A percentile compares a stretch with the other conserved stretches of the same genome.
phyloP scores from a whole-genome alignment of 129 eudicot genomes.

The Tagetes erecta region DNA sequence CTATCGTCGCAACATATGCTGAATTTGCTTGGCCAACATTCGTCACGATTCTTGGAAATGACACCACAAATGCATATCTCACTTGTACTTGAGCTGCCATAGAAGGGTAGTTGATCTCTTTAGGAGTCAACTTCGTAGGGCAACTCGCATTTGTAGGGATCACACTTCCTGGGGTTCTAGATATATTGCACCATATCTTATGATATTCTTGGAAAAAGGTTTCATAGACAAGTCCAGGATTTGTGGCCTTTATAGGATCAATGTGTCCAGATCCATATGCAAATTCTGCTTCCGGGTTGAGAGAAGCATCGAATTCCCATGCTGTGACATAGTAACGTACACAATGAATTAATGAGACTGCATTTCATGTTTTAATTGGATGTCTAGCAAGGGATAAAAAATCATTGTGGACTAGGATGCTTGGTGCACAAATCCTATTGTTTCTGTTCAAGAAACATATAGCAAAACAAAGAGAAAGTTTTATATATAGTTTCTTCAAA shows the following conservation, averaged over 20 bases:
- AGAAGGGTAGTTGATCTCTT: slow-evolving; percentile 19
- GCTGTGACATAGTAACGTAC: not conserved
- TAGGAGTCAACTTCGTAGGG: not conserved
- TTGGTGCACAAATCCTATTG: too few relatives aligned
- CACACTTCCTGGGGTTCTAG: not conserved
- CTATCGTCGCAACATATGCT: slow-evolving; percentile 31
- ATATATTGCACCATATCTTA: slow-evolving; percentile 12
- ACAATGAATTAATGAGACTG: not conserved
- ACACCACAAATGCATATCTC: too few relatives aligned
- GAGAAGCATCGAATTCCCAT: slow-evolving; percentile 3
- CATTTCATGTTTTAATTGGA: not conserved
- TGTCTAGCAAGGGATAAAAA: too few relatives aligned
- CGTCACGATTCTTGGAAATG: slow-evolving; percentile 26
- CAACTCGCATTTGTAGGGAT: not conserved
- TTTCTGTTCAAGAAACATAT: too few relatives aligned
- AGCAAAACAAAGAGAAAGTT: not conserved
- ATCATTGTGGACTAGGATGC: too few relatives aligned
- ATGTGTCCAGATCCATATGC: slow-evolving; percentile 25
- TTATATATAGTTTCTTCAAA: not conserved
- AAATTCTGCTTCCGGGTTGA: slow-evolving; percentile 13
- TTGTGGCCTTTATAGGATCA: slow-evolving; percentile 19
- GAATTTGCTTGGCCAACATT: slow-evolving; percentile 40
- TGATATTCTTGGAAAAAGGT: not conserved
- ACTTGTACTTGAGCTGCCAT: not conserved
- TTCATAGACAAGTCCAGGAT: slow-evolving; percentile 31